Percentiles rank a stretch among this genome's conserved stretches.
Conservation (phyloP, 1,284 basidiomycete species). For the Boletus hoseneyae region DNA sequence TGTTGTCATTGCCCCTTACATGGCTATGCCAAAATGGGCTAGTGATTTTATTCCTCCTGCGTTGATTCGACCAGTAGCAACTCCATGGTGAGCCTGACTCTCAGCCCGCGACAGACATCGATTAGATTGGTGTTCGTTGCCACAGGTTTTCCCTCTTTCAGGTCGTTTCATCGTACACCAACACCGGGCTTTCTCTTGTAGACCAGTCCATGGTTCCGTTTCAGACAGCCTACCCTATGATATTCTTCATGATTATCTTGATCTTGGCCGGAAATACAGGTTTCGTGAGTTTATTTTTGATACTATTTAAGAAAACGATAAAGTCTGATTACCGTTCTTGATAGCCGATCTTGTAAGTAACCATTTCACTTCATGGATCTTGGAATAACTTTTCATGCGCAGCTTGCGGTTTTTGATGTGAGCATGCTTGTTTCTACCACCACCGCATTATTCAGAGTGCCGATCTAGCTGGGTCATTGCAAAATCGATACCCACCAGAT, state of each 20-base stretch:
- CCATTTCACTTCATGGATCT: neutral
- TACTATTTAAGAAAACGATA: neutral
- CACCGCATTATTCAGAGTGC: conserved; percentile 1
- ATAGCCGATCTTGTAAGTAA: conserved; percentile 72
- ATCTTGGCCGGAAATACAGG: conserved; percentile 91
- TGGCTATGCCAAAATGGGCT: conserved; percentile 52
- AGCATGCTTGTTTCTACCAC: conserved; percentile 6
- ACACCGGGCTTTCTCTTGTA: conserved; percentile 86
- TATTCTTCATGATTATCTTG: conserved; percentile 46
- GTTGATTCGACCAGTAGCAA: conserved; percentile 48
- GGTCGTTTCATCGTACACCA: conserved; percentile 84
- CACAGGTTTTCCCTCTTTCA: conserved; percentile 86
- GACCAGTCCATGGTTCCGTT: conserved; percentile 90
- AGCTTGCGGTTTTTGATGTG: conserved; percentile 35
- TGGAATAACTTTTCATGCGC: neutral
- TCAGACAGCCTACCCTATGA: conserved; percentile 76
- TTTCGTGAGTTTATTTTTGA: conserved; percentile 64
- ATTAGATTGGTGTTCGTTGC: neutral
- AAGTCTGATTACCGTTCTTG: conserved; percentile 1
- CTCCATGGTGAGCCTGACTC: conserved; percentile 51
- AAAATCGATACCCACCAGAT: conserved; percentile 57
- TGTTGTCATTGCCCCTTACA: conserved; percentile 77
- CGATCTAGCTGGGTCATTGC: conserved; percentile 67
- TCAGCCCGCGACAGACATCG: neutral
- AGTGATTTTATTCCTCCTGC: conserved; percentile 55